A percentile compares a stretch with the other conserved stretches of the same genome.
Evolutionary conservation across 495 filamentous ascomycete species (phyloP).

Genomic region (Jackrogersella minutella): DNA sequence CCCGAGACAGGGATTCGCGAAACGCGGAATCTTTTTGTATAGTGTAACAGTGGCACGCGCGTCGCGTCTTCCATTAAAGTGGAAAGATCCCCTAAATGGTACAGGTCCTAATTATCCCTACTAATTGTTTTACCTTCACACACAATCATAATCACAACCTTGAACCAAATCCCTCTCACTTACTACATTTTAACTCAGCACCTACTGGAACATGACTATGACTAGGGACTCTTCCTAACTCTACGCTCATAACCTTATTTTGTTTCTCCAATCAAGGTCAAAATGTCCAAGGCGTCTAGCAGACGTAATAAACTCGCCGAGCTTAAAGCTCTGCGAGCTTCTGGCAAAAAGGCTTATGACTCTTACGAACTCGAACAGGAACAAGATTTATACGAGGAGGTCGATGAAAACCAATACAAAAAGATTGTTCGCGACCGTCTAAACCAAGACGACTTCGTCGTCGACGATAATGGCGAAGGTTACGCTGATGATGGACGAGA

Average conservation of each 20-base stretch:
- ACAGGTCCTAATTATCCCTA: constrained; percentile 14
- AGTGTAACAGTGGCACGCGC: constrained; percentile 17
- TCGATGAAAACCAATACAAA: constrained; percentile 97
- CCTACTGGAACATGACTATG: constrained; percentile 32
- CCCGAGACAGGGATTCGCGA: constrained; percentile 38
- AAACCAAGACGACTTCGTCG: constrained; percentile 95
- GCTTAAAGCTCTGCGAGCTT: constrained; percentile 81
- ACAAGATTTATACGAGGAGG: constrained; percentile 89
- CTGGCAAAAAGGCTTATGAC: constrained; percentile 88
- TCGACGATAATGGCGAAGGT: constrained; percentile 91
- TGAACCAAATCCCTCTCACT: constrained; percentile 9
- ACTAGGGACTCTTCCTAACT: constrained; percentile 25
- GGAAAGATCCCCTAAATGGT: constrained; percentile 32
- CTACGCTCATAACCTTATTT: constrained; percentile 10
- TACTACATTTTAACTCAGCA: no score
- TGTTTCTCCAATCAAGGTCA: constrained; percentile 1
- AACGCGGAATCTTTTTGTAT: constrained; percentile 24
- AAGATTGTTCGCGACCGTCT: constrained; percentile 89
- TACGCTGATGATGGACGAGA: constrained; percentile 98
- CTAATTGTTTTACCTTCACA: constrained; percentile 14
- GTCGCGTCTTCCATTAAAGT: constrained; percentile 35
- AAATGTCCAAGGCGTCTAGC: constrained; percentile 56
- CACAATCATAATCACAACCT: neutral
- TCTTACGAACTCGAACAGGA: constrained; percentile 90
- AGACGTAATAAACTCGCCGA: constrained; percentile 71